Evolutionary conservation across 805 yeast species (phyloP).

Genomic region (Priceomyces haplophilus): DNA sequence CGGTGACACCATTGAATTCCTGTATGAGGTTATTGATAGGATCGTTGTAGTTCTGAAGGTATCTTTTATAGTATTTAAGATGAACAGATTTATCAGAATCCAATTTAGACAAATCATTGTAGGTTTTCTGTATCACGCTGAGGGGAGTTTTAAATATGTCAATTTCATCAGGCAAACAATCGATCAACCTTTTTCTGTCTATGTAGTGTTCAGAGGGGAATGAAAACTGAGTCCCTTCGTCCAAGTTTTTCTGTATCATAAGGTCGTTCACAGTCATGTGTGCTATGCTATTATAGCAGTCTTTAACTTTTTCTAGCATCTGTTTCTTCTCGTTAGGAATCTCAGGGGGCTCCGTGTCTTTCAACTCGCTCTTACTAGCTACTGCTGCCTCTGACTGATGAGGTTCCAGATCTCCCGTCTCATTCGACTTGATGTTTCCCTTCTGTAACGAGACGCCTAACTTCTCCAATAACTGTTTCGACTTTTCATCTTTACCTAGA

Average conservation of each 20-base stretch:
- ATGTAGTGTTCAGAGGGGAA: slow-evolving; percentile 34
- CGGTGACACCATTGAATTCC: slow-evolving; percentile 34
- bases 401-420: slow-evolving; percentile 4
- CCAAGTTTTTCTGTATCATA: slow-evolving; percentile 32
- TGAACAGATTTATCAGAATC: slow-evolving; percentile 39
- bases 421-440: slow-evolving; percentile 22
- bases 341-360: background rate
- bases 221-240: slow-evolving; percentile 33
- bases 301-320: slow-evolving; percentile 3
- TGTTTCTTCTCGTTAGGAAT: slow-evolving; percentile 2
- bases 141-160: slow-evolving; percentile 30
- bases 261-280: slow-evolving; percentile 39
- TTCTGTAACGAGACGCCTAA: slow-evolving; percentile 32
- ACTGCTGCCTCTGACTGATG: background rate
- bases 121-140: slow-evolving; percentile 29
- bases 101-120: slow-evolving; percentile 26
- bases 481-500: slow-evolving; percentile 17
- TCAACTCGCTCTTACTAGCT: background rate
- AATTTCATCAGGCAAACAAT: slow-evolving; percentile 34
- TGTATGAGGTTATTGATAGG: slow-evolving; percentile 27
- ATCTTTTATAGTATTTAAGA: slow-evolving; percentile 32
- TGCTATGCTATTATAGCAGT: slow-evolving; percentile 25
- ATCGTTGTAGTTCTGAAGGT: slow-evolving; percentile 31
- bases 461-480: slow-evolving; percentile 26
- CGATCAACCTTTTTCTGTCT: slow-evolving; percentile 28